Conservation (phyloP, 1,139 yeast genomes). For the Saccharomyces hybrid region DNA sequence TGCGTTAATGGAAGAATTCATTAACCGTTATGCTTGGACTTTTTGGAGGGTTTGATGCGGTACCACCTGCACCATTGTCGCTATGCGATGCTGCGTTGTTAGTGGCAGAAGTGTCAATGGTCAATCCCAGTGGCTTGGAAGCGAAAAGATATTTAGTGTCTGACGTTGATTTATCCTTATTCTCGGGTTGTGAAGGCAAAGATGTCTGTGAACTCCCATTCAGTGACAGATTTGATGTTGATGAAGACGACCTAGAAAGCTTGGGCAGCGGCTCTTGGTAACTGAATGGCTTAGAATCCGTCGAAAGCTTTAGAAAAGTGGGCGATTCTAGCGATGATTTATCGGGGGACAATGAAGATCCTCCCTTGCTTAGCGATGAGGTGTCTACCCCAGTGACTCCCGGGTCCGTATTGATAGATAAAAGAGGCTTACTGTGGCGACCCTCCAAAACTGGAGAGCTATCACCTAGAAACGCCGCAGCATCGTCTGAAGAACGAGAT, state of each 20-base stretch:
- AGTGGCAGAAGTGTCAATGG: constrained; percentile 3
- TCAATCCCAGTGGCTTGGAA: constrained; percentile 2
- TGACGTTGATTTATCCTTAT: not conserved
- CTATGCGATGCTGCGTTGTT: not conserved
- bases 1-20: constrained; percentile 8
- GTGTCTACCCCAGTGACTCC: constrained; percentile 15
- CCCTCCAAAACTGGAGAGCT: not conserved
- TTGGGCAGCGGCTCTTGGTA: constrained; percentile 29
- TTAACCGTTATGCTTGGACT: constrained; percentile 21
- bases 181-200: not conserved
- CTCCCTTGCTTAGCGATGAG: constrained; percentile 15
- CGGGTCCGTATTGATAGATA: constrained; percentile 25
- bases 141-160: constrained; percentile 1
- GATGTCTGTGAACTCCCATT: constrained; percentile 1
- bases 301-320: constrained; percentile 23
- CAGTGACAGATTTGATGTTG: constrained; percentile 1
- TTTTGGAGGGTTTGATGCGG: constrained; percentile 9
- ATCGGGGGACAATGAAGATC: constrained; percentile 28
- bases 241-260: not conserved
- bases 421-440: constrained; percentile 14
- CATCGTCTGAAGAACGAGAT: constrained; percentile 16
- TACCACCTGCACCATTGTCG: not conserved
- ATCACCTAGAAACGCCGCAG: not conserved
- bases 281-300: constrained; percentile 20
- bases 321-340: constrained; percentile 23